Percentiles rank a stretch among this genome's conserved stretches.
phyloP scores from a whole-genome alignment of 2,329 filamentous ascomycete genomes.

The Fusarium redolens region DNA sequence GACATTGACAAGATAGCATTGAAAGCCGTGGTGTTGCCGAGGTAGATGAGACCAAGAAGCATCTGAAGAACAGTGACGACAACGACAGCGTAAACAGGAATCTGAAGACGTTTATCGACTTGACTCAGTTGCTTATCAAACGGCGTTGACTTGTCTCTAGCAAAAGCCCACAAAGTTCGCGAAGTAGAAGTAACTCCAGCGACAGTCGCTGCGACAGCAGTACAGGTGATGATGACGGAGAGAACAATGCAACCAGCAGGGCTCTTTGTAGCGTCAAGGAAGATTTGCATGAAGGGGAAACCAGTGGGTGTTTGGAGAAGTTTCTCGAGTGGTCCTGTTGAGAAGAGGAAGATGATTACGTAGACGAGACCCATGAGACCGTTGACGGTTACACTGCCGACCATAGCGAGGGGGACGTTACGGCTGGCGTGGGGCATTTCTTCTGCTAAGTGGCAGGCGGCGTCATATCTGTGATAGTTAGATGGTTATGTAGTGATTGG shows the following conservation, averaged over 20 bases:
- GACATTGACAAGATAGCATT: constrained; percentile 56
- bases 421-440: constrained; percentile 50
- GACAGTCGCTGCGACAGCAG: constrained; percentile 46
- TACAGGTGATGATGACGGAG: constrained; percentile 43
- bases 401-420: constrained; percentile 50
- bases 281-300: constrained; percentile 58
- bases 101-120: constrained; percentile 46
- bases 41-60: constrained; percentile 53
- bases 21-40: constrained; percentile 56
- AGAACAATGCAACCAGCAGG: constrained; percentile 44
- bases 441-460: constrained; percentile 49
- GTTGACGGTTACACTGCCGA: constrained; percentile 53
- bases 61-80: constrained; percentile 44
- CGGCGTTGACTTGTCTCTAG: constrained; percentile 51
- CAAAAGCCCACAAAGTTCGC: constrained; percentile 54
- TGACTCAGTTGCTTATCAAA: constrained; percentile 52
- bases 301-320: constrained; percentile 55
- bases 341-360: constrained; percentile 57
- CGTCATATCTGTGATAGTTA: constrained; percentile 46
- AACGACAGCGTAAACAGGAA: constrained; percentile 49
- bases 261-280: constrained; percentile 46
- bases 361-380: constrained; percentile 58
- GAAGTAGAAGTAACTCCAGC: constrained; percentile 52
- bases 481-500: no score
- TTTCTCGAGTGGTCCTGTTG: constrained; percentile 51